These are phyloP conservation scores for Arthrinium puccinioides DNA, from an alignment of 2,329 filamentous ascomycete genomes.

Conservation along the genomic window DNA sequence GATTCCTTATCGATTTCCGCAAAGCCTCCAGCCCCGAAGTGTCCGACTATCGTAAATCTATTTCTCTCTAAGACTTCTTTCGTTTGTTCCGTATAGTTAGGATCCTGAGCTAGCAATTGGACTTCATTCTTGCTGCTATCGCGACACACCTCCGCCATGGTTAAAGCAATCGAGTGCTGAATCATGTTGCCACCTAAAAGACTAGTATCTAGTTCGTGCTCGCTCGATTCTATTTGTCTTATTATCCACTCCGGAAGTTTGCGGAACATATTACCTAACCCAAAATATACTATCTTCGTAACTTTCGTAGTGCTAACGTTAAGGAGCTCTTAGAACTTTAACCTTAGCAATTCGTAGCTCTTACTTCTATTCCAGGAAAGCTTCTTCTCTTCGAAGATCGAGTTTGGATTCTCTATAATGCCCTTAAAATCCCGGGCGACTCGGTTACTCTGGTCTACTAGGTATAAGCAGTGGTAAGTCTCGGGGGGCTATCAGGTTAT, in stretches of 20 bases:
- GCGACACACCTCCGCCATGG: slow-evolving; percentile 15
- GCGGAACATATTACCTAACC: not conserved
- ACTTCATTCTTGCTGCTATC: no score
- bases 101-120: slow-evolving; percentile 17
- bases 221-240: not conserved
- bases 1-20: slow-evolving; percentile 27
- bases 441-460: slow-evolving; percentile 13
- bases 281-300: not conserved
- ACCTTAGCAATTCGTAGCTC: not conserved
- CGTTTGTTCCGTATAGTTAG: slow-evolving; percentile 10
- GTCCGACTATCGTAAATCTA: slow-evolving; percentile 17
- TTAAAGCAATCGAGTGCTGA: slow-evolving; percentile 16
- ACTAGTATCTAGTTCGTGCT: not conserved
- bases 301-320: not conserved
- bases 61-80: slow-evolving; percentile 11
- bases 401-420: slow-evolving; percentile 11
- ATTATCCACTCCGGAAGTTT: not conserved
- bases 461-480: slow-evolving; percentile 18
- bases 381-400: slow-evolving; percentile 7
- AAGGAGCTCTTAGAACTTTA: not conserved
- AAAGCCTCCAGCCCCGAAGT: slow-evolving; percentile 22
- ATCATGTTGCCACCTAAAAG: slow-evolving; percentile 9
- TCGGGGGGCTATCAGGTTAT: slow-evolving; percentile 13
- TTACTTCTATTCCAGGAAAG: not conserved
- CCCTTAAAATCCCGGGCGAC: slow-evolving; percentile 10